These are phyloP conservation scores for Ziziphus jujuba DNA, from an alignment of 306 rosid species.

Conservation along the genomic window DNA sequence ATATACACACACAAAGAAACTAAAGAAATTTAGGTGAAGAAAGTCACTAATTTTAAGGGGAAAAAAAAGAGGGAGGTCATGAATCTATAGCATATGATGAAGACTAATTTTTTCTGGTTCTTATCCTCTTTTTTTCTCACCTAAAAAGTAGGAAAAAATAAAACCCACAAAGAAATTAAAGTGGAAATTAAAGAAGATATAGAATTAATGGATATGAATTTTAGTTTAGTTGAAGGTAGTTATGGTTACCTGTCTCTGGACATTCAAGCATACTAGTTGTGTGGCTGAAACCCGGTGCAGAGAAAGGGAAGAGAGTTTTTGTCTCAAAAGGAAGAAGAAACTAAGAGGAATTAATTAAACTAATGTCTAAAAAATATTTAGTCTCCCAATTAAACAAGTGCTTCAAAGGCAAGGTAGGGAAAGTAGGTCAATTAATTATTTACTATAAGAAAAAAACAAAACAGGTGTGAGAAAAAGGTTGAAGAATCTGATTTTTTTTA, in stretches of 20 bases:
- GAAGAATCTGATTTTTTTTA: constrained; percentile 22
- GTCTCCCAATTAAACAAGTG: constrained; percentile 26
- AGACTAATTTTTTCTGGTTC: too few species aligned
- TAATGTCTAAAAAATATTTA: constrained; percentile 7
- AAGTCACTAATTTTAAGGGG: too few species aligned
- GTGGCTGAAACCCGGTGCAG: constrained; percentile 25
- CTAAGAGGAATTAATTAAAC: neutral
- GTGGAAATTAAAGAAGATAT: too few species aligned
- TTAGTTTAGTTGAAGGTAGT: neutral
- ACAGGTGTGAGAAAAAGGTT: constrained; percentile 18
- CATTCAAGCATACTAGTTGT: constrained; percentile 59
- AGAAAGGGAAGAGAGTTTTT: constrained; percentile 12
- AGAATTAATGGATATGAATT: neutral
- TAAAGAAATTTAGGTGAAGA: neutral
- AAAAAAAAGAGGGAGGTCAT: neutral
- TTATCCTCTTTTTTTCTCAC: too few species aligned
- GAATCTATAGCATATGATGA: neutral
- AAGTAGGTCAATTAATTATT: constrained; percentile 45
- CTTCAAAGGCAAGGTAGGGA: constrained; percentile 45
- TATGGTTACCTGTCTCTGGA: constrained; percentile 62
- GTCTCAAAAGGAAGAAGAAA: constrained; percentile 17
- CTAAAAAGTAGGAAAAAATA: too few species aligned
- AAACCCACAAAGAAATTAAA: neutral
- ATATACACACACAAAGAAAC: constrained; percentile 2
- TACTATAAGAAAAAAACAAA: constrained; percentile 35